Base-by-base conservation (phyloP, 2,329 filamentous ascomycete genomes). In the Microascus cirrosus region DNA sequence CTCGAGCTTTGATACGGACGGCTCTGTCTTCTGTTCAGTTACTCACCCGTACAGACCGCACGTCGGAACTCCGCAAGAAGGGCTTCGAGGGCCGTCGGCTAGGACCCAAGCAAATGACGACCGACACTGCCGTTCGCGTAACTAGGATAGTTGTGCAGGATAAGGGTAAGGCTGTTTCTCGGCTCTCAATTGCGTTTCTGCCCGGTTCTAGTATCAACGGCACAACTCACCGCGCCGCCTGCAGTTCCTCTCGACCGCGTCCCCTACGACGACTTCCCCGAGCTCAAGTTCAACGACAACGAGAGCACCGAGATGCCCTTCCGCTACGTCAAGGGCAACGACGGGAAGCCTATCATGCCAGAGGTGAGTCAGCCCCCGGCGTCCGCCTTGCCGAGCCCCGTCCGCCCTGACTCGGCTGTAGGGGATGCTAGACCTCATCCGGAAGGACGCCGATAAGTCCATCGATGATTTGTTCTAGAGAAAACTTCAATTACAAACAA, bases 221-320 rank as follows among this genome's bases (percentile, higher is more conserved):
- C 20, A 50, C 22, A 51, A 35, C 35, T 42, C 22, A 50, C 34
- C 15, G 51, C 39, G 2, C 50, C 13, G 18, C 25, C 42, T 20
- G 52, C 63, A 96, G 91, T 86, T 42, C 80, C 88, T 0, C 76
- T 99, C 53, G 83, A 88, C 58, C 77, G 91, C 63, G 87, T 99
- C 36, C 79, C 84, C 1, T 96, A 94, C 68, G 71, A 94, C 36
- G 92, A 97, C 69, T 85, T 89, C 67, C 94, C 94, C 0, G 93
- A 97, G 68, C 81, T 99, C 67, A 86, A 86, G 67, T 87, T 97
- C 70, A 90, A 89, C 70, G 86, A 94, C 69, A 86, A 95, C 67
- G 94, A 99, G 74, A 94, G 89, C 70, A 96, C 92, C 0, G 81
- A 96, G 71, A 97, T 99, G 94, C 94, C 94, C 1, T 99, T 99